Evolutionary conservation across 2,329 filamentous ascomycete genomes (phyloP).

Genomic region (Aspergillus chevalieri): DNA sequence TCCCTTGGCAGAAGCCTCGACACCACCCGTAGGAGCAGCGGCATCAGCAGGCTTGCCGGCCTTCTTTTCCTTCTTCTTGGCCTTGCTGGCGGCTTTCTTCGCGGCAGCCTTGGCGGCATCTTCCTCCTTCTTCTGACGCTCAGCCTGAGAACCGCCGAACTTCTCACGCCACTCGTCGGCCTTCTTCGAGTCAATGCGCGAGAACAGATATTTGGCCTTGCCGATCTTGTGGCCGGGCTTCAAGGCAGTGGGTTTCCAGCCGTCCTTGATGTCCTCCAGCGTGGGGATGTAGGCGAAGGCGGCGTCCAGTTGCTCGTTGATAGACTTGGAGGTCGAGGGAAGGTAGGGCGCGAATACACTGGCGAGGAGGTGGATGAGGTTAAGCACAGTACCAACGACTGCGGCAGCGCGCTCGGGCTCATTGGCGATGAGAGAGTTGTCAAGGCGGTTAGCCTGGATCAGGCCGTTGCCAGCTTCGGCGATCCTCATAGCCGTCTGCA

Average conservation of each 20-base stretch:
- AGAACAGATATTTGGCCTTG: constrained; percentile 72
- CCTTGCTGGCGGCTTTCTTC: constrained; percentile 34
- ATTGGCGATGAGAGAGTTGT: constrained; percentile 55
- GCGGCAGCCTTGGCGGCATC: constrained; percentile 38
- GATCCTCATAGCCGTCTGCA: constrained; percentile 51
- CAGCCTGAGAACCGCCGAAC: constrained; percentile 60
- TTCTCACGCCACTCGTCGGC: constrained; percentile 72
- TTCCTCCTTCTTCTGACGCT: constrained; percentile 62
- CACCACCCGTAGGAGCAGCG: constrained; percentile 20
- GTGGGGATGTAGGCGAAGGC: constrained; percentile 56
- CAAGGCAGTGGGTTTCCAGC: constrained; percentile 57
- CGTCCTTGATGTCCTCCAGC: constrained; percentile 44
- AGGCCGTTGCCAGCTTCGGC: constrained; percentile 55
- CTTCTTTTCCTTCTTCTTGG: constrained; percentile 29
- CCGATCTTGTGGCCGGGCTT: constrained; percentile 74
- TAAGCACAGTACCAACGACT: constrained; percentile 71
- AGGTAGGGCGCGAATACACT: constrained; percentile 77
- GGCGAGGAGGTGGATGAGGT: constrained; percentile 75
- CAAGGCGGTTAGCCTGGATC: constrained; percentile 55
- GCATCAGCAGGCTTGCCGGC: constrained; percentile 23
- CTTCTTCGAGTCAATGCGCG: constrained; percentile 74
- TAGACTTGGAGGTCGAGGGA: constrained; percentile 68
- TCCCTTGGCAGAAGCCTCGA: constrained; percentile 33
- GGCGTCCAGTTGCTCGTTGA: constrained; percentile 67
- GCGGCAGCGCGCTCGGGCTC: constrained; percentile 55